phyloP scores from a whole-genome alignment of 2,329 filamentous ascomycete species.

The Trichoderma brevicompactum region DNA sequence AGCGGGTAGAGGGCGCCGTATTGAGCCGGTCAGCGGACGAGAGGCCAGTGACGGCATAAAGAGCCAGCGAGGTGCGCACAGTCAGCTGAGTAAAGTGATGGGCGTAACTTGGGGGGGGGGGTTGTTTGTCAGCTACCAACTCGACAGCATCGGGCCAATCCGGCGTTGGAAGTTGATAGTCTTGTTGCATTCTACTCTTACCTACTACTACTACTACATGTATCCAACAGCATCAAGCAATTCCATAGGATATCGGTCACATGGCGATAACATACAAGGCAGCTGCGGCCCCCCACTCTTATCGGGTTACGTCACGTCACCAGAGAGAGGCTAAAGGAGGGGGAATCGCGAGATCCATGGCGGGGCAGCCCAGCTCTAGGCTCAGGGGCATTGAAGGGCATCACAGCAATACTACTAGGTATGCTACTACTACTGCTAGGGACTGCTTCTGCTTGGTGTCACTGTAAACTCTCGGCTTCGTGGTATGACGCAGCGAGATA shows the following conservation, averaged over 20 bases:
- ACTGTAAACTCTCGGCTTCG: too few relatives aligned
- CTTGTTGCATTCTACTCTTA: too few relatives aligned
- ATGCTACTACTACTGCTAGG: too few relatives aligned
- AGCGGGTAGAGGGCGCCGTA: constrained; percentile 6
- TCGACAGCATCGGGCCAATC: too few relatives aligned
- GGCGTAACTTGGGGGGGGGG: too few relatives aligned
- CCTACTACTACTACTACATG: too few relatives aligned
- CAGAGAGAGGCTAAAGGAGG: constrained; percentile 7
- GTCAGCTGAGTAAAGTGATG: neutral
- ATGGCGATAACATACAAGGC: neutral
- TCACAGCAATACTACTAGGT: too few relatives aligned
- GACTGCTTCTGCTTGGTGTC: too few relatives aligned
- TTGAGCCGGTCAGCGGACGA: constrained; percentile 13
- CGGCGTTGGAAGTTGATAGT: too few relatives aligned
- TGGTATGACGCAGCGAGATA: too few relatives aligned
- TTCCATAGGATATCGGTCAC: neutral
- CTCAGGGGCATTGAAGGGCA: neutral
- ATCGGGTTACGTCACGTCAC: constrained; percentile 26
- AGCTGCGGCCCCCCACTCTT: constrained; percentile 2
- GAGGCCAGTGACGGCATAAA: constrained; percentile 16
- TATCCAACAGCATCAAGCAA: too few relatives aligned
- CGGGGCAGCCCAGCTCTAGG: constrained; percentile 10
- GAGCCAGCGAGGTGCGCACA: neutral
- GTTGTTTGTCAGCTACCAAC: neutral
- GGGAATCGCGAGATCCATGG: constrained; percentile 17